These are phyloP conservation scores for Termitomyces sp. DNA, from an alignment of 768 basidiomycete species.

Conservation along the genomic window DNA sequence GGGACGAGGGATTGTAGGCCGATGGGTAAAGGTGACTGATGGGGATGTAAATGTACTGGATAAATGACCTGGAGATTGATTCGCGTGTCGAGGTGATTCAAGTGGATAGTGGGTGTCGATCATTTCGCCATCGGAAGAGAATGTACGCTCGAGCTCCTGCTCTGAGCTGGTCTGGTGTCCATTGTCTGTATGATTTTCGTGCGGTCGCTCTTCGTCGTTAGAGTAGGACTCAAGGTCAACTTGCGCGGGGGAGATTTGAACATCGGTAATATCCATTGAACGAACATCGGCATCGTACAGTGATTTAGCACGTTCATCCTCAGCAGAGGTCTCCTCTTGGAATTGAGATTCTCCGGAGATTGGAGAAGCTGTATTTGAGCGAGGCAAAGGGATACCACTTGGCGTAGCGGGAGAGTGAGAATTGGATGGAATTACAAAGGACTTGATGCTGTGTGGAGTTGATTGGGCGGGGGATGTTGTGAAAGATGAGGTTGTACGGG, in stretches of 20 bases:
- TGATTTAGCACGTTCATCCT: constrained; percentile 21
- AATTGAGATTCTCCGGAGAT: constrained; percentile 25
- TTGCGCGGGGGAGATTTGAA: constrained; percentile 38
- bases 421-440: constrained; percentile 31
- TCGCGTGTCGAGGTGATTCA: constrained; percentile 20
- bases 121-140: constrained; percentile 59
- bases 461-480: constrained; percentile 58
- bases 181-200: constrained; percentile 13
- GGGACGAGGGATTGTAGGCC: constrained; percentile 55
- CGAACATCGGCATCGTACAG: constrained; percentile 28
- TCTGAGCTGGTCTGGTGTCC: constrained; percentile 13
- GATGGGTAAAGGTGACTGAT: constrained; percentile 61
- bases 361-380: constrained; percentile 45
- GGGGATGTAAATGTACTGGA: constrained; percentile 50
- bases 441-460: constrained; percentile 54
- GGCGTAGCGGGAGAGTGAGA: constrained; percentile 44
- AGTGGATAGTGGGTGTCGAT: constrained; percentile 26
- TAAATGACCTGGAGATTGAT: constrained; percentile 28
- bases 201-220: constrained; percentile 6
- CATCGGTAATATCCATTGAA: constrained; percentile 51
- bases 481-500: constrained; percentile 53
- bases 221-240: constrained; percentile 12
- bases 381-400: constrained; percentile 43
- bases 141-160: constrained; percentile 51
- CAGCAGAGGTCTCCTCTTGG: constrained; percentile 11